Conservation (phyloP, 768 basidiomycete genomes). For the Naganishia onofrii region DNA sequence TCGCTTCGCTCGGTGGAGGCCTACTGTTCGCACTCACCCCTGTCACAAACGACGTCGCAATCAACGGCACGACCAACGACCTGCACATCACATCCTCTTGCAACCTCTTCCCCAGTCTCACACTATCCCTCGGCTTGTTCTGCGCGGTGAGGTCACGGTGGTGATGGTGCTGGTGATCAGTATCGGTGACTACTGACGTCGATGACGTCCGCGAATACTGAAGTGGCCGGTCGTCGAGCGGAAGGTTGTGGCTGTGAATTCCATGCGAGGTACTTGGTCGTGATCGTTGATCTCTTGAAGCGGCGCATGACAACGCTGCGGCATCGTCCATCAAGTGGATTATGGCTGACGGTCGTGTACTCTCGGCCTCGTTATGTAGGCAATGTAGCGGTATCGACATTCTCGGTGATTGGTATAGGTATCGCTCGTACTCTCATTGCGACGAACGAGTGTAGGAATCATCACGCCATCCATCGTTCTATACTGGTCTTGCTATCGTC, state of each 20-base stretch:
- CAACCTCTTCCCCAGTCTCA: not conserved
- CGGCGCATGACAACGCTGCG: too few relatives aligned
- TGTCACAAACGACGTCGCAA: slow-evolving; percentile 20
- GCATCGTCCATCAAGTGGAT: too few relatives aligned
- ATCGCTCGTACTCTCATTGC: not conserved
- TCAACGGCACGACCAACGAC: slow-evolving; percentile 7
- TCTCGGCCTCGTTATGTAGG: too few relatives aligned
- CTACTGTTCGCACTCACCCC: not conserved
- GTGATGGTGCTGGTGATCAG: too few relatives aligned
- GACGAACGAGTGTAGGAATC: too few relatives aligned
- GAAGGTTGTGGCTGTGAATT: not conserved
- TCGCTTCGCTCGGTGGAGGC: not conserved
- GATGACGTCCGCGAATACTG: too few relatives aligned
- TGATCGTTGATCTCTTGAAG: not conserved
- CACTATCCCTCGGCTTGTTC: not conserved
- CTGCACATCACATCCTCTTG: not conserved
- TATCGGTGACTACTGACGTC: too few relatives aligned
- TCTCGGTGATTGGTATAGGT: not conserved
- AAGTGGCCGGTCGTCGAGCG: too few relatives aligned
- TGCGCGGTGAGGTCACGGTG: not conserved
- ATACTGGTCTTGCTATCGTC: too few relatives aligned
- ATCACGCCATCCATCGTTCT: slow-evolving; percentile 2
- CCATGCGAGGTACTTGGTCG: not conserved
- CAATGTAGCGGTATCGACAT: not conserved
- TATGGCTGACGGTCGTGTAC: too few relatives aligned